Conservation (phyloP, 495 filamentous ascomycete species). For the Ramalina peruviana region DNA sequence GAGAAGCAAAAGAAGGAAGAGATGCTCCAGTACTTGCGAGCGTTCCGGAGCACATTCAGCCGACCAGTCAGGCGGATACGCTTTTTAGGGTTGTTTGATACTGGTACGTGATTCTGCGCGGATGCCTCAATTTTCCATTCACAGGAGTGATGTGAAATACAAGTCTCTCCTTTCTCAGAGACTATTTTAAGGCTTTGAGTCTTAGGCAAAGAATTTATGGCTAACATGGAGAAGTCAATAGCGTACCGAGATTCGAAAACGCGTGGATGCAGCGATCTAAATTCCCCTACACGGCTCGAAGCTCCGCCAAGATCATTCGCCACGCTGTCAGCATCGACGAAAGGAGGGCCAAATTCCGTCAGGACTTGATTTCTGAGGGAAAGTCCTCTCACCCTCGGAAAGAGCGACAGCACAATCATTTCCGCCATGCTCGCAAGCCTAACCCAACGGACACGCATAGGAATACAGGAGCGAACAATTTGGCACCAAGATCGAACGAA, state of each 20-base stretch:
- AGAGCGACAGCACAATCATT: constrained; percentile 25
- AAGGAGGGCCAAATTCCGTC: constrained; percentile 52
- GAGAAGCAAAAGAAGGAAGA: constrained; percentile 46
- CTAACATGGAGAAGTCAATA: constrained; percentile 47
- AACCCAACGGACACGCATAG: constrained; percentile 8
- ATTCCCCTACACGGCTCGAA: constrained; percentile 71
- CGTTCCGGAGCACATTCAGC: constrained; percentile 75
- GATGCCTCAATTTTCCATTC: background rate
- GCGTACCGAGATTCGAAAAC: constrained; percentile 66
- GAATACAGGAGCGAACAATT: background rate
- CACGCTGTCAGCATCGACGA: constrained; percentile 74
- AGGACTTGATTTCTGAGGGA: constrained; percentile 56
- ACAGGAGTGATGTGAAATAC: background rate
- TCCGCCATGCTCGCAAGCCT: constrained; percentile 22
- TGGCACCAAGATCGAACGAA: background rate
- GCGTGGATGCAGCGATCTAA: constrained; percentile 76
- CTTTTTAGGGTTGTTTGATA: constrained; percentile 59
- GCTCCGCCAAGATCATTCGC: constrained; percentile 51
- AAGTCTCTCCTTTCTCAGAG: no score
- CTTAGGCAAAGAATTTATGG: background rate
- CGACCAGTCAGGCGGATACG: constrained; percentile 59
- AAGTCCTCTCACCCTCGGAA: constrained; percentile 21
- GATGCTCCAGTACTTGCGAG: constrained; percentile 65
- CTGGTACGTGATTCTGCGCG: constrained; percentile 11
- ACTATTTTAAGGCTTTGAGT: background rate